These are phyloP conservation scores for Thielaviopsis populi DNA, from an alignment of 2,329 filamentous ascomycete species.

Conservation along the genomic window DNA sequence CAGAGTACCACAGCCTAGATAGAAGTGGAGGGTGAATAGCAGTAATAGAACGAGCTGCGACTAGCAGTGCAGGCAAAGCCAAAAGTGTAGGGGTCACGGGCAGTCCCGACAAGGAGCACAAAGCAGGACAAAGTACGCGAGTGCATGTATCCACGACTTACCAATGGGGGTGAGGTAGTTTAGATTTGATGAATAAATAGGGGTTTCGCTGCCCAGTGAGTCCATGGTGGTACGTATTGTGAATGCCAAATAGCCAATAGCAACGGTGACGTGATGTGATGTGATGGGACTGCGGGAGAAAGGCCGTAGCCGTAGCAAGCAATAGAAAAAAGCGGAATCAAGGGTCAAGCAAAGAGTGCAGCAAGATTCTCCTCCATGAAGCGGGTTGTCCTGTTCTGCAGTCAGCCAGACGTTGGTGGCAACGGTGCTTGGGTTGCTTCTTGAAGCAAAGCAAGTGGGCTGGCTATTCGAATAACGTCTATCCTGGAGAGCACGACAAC, in stretches of 20 bases:
- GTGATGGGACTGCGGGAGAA: neutral
- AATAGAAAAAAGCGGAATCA: neutral
- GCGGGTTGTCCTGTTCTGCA: neutral
- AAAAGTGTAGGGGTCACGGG: no score
- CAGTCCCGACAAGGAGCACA: no score
- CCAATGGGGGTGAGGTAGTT: conserved; percentile 2
- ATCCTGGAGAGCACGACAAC: no score
- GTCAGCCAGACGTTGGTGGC: neutral
- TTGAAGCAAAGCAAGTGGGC: neutral
- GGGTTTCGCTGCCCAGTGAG: neutral
- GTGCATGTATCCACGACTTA: neutral
- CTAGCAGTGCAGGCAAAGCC: neutral
- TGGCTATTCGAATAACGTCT: no score
- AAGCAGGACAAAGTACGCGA: neutral
- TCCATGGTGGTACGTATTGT: neutral
- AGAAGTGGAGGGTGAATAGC: no score
- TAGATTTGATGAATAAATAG: neutral
- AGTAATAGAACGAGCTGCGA: neutral
- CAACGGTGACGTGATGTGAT: neutral
- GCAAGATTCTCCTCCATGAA: neutral
- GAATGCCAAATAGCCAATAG: neutral
- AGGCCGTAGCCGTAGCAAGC: neutral
- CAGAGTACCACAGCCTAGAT: no score
- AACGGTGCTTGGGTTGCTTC: neutral
- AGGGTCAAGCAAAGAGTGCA: neutral